Evolutionary conservation across 768 basidiomycete species (phyloP).

Genomic region (Terana coerulea): DNA sequence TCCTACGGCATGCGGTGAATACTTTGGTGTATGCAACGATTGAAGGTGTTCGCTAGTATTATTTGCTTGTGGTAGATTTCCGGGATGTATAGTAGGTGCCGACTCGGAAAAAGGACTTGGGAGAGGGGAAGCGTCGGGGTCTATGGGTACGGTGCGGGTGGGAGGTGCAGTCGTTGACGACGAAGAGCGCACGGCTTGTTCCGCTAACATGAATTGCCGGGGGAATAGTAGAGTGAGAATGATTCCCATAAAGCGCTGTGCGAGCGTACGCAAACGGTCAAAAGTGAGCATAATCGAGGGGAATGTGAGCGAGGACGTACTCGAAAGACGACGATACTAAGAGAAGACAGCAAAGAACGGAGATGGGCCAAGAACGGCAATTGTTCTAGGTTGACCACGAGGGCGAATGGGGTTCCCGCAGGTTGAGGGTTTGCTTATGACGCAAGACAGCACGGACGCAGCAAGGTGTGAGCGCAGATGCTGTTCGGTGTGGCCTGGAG

Average conservation of each 20-base stretch:
- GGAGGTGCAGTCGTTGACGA: conserved; percentile 21
- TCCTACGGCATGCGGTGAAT: conserved; percentile 22
- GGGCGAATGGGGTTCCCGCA: conserved; percentile 11
- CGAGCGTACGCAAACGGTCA: conserved; percentile 1
- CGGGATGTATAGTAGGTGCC: conserved; percentile 1
- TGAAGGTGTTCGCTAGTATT: no score
- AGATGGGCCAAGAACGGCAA: conserved; percentile 16
- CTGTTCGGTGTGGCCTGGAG: conserved; percentile 13
- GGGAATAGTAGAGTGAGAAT: conserved; percentile 27
- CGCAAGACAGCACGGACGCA: conserved; percentile 16
- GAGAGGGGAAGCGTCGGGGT: conserved; percentile 10
- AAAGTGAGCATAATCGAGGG: neutral
- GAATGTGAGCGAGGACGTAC: neutral
- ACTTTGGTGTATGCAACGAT: conserved; percentile 16
- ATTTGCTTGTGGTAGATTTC: neutral
- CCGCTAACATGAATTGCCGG: conserved; percentile 25
- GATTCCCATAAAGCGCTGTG: conserved; percentile 27
- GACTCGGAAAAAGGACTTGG: conserved; percentile 9
- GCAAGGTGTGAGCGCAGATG: conserved; percentile 13
- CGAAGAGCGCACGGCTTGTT: conserved; percentile 16
- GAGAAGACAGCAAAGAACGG: conserved; percentile 13
- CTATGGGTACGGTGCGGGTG: conserved; percentile 11
- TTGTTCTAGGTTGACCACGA: conserved; percentile 17
- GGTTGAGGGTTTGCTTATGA: conserved; percentile 12
- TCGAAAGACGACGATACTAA: conserved; percentile 5